Evolutionary conservation across 1,284 basidiomycete species (phyloP).

Genomic region (Salmacisia buchloeana): DNA sequence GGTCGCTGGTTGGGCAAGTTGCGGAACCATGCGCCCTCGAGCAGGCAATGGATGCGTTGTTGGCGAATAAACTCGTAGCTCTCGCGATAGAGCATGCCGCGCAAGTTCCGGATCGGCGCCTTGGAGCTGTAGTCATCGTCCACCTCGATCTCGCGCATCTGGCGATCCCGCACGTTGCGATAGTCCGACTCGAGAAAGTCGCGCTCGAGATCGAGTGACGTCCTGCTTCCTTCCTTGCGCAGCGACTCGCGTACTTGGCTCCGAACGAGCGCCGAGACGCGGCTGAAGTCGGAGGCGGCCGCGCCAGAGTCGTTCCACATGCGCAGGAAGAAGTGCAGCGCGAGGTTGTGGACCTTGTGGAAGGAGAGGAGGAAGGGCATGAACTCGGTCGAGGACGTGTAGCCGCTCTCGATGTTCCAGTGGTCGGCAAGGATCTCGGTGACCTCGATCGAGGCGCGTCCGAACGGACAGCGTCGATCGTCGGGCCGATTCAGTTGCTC

Average conservation of each 20-base stretch:
- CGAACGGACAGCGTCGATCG: slow-evolving; percentile 77
- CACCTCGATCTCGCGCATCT: slow-evolving; percentile 86
- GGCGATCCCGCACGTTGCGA: slow-evolving; percentile 75
- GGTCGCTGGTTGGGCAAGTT: slow-evolving; percentile 51
- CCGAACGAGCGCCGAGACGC: slow-evolving; percentile 73
- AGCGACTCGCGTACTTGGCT: slow-evolving; percentile 61
- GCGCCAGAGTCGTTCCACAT: slow-evolving; percentile 95
- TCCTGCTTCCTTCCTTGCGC: slow-evolving; percentile 67
- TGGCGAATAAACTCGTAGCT: slow-evolving; percentile 86
- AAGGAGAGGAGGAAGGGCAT: slow-evolving; percentile 87
- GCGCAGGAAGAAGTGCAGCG: slow-evolving; percentile 79
- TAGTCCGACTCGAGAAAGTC: slow-evolving; percentile 84
- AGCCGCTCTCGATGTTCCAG: slow-evolving; percentile 48
- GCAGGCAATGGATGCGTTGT: slow-evolving; percentile 78
- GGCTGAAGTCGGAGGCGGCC: slow-evolving; percentile 61
- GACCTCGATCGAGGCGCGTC: slow-evolving; percentile 76
- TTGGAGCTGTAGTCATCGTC: slow-evolving; percentile 66
- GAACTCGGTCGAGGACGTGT: slow-evolving; percentile 77
- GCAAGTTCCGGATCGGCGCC: slow-evolving; percentile 59
- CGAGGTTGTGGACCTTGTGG: slow-evolving; percentile 68
- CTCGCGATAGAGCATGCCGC: slow-evolving; percentile 80
- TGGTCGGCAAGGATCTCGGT: slow-evolving; percentile 58
- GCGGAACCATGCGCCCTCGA: slow-evolving; percentile 87
- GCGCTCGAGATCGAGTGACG: slow-evolving; percentile 77
- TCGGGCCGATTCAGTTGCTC: slow-evolving; percentile 75